Conservation (phyloP, 2,329 filamentous ascomycete genomes). For the Cercospora berteroae region DNA sequence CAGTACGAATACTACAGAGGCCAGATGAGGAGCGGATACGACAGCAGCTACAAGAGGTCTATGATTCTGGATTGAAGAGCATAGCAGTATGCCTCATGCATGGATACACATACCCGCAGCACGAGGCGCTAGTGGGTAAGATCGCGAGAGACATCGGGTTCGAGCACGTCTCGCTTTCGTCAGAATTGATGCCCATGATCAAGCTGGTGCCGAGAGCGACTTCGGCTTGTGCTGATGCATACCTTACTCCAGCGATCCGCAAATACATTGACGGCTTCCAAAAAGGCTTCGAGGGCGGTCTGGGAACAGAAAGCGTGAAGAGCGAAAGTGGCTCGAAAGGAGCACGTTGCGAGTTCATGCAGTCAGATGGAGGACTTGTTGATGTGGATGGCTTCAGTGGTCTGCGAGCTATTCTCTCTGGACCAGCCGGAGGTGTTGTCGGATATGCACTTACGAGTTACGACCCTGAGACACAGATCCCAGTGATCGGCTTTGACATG, state of each 20-base stretch:
- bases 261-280: constrained; percentile 77
- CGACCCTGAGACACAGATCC: constrained; percentile 74
- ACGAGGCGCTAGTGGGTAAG: constrained; percentile 74
- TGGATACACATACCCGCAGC: constrained; percentile 83
- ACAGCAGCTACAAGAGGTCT: constrained; percentile 64
- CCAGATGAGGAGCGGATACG: constrained; percentile 59
- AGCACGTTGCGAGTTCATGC: constrained; percentile 92
- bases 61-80: constrained; percentile 69
- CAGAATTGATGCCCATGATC: constrained; percentile 85
- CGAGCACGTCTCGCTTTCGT: constrained; percentile 74
- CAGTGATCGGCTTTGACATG: constrained; percentile 96
- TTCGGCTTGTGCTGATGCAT: constrained; percentile 76
- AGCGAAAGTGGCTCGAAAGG: constrained; percentile 62
- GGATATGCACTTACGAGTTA: constrained; percentile 91
- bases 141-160: constrained; percentile 81
- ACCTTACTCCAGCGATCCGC: constrained; percentile 74
- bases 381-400: constrained; percentile 82
- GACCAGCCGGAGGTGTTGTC: constrained; percentile 89
- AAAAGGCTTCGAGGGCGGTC: constrained; percentile 73
- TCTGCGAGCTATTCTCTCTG: constrained; percentile 79
- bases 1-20: constrained; percentile 65
- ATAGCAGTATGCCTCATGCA: constrained; percentile 92
- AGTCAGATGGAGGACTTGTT: constrained; percentile 71
- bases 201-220: constrained; percentile 74
- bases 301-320: constrained; percentile 74